A percentile compares a stretch with the other conserved stretches of the same genome.
phyloP scores from a whole-genome alignment of 2,329 filamentous ascomycete genomes.

The Aspergillus transmontanensis region DNA sequence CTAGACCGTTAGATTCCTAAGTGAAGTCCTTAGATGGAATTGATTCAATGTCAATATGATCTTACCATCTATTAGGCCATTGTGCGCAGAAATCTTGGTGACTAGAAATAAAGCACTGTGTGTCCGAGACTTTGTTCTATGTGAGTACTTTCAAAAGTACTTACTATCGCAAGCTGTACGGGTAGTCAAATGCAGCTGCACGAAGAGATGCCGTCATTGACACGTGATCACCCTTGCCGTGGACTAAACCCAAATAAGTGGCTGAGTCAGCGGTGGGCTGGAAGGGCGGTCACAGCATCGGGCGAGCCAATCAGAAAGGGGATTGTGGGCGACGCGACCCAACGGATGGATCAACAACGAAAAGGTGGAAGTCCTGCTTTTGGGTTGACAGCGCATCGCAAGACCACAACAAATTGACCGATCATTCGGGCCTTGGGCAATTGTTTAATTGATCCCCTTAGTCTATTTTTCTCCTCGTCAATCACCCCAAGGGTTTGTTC shows the following conservation, averaged over 20 bases:
- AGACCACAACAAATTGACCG: conserved; percentile 51
- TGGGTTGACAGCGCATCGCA: conserved; percentile 44
- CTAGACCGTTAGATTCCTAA: neutral
- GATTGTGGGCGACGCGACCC: conserved; percentile 36
- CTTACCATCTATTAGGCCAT: neutral
- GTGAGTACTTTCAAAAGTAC: too few relatives aligned
- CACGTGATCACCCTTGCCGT: conserved; percentile 15
- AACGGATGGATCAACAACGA: conserved; percentile 39
- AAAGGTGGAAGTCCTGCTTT: conserved; percentile 14
- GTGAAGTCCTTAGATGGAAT: neutral
- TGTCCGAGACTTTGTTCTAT: neutral
- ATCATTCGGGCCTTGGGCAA: conserved; percentile 24
- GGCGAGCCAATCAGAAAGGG: conserved; percentile 30
- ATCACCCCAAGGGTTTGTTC: conserved; percentile 16
- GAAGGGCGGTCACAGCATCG: conserved; percentile 20
- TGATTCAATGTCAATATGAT: neutral
- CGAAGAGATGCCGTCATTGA: conserved; percentile 16
- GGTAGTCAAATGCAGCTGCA: neutral
- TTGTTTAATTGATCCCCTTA: conserved; percentile 13
- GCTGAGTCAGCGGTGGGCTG: conserved; percentile 27
- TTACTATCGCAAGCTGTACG: too few relatives aligned
- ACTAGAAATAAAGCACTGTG: neutral
- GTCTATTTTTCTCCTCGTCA: conserved; percentile 13
- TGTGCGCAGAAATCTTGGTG: neutral
- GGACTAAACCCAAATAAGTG: conserved; percentile 2